Conservation (phyloP, 2,329 filamentous ascomycete species). For the Aspergillus fumigatus region DNA sequence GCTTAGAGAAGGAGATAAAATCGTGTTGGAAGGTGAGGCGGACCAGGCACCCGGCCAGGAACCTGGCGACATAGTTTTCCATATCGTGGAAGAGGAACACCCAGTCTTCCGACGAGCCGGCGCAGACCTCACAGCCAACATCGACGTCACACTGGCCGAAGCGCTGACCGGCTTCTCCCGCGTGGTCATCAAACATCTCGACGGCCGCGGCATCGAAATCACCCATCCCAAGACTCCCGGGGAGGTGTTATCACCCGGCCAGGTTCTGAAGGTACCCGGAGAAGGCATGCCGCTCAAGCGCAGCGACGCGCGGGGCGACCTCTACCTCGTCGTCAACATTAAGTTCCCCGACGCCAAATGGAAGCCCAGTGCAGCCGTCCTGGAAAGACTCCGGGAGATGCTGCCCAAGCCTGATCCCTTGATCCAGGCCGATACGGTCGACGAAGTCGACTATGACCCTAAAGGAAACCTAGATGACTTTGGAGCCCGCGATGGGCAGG, state of each 20-base stretch:
- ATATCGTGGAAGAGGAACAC: conserved; percentile 75
- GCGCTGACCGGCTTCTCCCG: conserved; percentile 84
- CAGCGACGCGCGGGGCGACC: conserved; percentile 75
- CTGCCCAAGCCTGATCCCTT: conserved; percentile 61
- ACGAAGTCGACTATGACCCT: conserved; percentile 84
- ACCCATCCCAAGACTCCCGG: conserved; percentile 71
- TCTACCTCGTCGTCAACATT: conserved; percentile 82
- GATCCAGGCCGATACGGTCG: conserved; percentile 68
- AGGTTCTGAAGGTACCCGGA: conserved; percentile 77
- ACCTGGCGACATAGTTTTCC: conserved; percentile 90
- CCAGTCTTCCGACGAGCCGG: conserved; percentile 77
- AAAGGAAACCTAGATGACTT: conserved; percentile 75
- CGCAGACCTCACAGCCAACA: conserved; percentile 74
- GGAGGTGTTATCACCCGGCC: conserved; percentile 74
- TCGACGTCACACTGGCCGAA: conserved; percentile 78
- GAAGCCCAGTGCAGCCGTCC: conserved; percentile 66
- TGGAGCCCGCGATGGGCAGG: conserved; percentile 41
- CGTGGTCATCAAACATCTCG: conserved; percentile 85
- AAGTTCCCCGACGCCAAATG: conserved; percentile 86
- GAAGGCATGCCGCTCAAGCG: conserved; percentile 95
- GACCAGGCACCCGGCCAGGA: conserved; percentile 86
- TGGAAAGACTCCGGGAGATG: conserved; percentile 68
- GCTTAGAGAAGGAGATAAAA: conserved; percentile 70
- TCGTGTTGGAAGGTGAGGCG: conserved; percentile 86
- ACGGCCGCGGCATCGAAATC: conserved; percentile 83